Percentiles rank a stretch among this genome's conserved stretches.
Conservation (phyloP, 345 rosid species). For the Turritis glabra region DNA sequence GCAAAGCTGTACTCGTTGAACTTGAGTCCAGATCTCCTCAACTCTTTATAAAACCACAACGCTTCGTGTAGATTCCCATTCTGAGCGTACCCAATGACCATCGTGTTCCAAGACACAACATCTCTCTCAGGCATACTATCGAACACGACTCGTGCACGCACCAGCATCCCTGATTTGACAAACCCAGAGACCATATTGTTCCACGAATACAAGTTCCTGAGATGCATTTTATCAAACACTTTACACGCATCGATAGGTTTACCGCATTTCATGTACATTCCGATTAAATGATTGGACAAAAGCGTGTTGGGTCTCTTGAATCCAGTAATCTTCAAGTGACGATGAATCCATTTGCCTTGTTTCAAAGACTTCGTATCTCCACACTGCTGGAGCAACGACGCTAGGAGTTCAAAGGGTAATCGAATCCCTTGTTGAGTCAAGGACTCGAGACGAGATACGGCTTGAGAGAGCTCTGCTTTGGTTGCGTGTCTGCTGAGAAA, state of each 20-base stretch:
- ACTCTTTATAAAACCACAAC: conserved; percentile 51
- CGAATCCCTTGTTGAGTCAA: conserved; percentile 55
- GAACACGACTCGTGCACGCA: conserved; percentile 60
- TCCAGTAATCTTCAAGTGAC: conserved; percentile 71
- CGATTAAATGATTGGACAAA: conserved; percentile 57
- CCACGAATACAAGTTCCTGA: conserved; percentile 66
- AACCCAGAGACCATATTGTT: conserved; percentile 72
- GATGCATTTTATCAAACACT: conserved; percentile 66
- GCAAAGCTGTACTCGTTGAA: conserved; percentile 68
- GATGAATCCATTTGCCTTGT: conserved; percentile 73
- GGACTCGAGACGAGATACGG: conserved; percentile 55
- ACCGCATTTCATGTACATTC: conserved; percentile 53
- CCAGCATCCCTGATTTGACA: conserved; percentile 60
- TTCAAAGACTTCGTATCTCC: conserved; percentile 51
- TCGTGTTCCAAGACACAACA: conserved; percentile 78
- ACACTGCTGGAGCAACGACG: conserved; percentile 48
- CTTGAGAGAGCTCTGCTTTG: conserved; percentile 47
- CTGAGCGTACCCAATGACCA: conserved; percentile 67
- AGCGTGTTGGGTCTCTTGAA: conserved; percentile 51
- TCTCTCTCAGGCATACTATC: conserved; percentile 73
- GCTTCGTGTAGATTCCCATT: conserved; percentile 48
- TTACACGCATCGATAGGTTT: conserved; percentile 49
- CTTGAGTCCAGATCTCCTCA: conserved; percentile 54
- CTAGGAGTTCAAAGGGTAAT: conserved; percentile 53
- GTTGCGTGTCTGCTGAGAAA: conserved; percentile 38